phyloP scores from a whole-genome alignment of 2,329 filamentous ascomycete species.

The Arthrinium phaeospermum region DNA sequence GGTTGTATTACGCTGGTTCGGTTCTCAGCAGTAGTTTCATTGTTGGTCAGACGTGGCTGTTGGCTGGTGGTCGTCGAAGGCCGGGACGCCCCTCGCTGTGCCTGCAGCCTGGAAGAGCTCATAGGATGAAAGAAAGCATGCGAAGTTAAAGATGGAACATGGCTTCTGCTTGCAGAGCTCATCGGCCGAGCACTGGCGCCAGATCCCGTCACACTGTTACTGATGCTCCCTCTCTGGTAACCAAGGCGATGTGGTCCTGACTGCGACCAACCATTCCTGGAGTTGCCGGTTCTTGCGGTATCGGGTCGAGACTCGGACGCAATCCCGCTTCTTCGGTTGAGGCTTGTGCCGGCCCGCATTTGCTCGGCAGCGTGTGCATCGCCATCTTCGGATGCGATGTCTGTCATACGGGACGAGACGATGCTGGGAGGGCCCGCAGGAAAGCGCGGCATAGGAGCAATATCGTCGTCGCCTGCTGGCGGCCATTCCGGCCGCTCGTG shows the following conservation, averaged over 20 bases:
- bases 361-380: constrained; percentile 45
- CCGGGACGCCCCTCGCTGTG: constrained; percentile 72
- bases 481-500: constrained; percentile 29
- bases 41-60: constrained; percentile 42
- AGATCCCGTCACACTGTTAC: constrained; percentile 44
- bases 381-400: constrained; percentile 64
- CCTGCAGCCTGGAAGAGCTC: constrained; percentile 94
- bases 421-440: constrained; percentile 64
- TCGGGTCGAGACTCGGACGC: constrained; percentile 59
- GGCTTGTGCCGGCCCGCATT: constrained; percentile 33
- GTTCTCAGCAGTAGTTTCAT: constrained; percentile 43
- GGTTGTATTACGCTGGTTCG: constrained; percentile 57
- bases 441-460: constrained; percentile 45
- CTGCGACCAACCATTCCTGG: constrained; percentile 59
- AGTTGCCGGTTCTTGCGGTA: constrained; percentile 59
- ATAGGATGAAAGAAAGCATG: constrained; percentile 95
- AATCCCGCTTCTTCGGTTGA: constrained; percentile 46
- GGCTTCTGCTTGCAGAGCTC: constrained; percentile 78
- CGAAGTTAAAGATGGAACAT: constrained; percentile 87
- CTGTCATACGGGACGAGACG: constrained; percentile 76
- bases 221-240: constrained; percentile 50
- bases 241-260: constrained; percentile 61
- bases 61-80: constrained; percentile 39
- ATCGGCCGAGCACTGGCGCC: constrained; percentile 59
- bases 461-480: constrained; percentile 44